A percentile compares a stretch with the other conserved stretches of the same genome.
Conservation (phyloP, 495 filamentous ascomycete species). For the Hypoxylon subgilvum region DNA sequence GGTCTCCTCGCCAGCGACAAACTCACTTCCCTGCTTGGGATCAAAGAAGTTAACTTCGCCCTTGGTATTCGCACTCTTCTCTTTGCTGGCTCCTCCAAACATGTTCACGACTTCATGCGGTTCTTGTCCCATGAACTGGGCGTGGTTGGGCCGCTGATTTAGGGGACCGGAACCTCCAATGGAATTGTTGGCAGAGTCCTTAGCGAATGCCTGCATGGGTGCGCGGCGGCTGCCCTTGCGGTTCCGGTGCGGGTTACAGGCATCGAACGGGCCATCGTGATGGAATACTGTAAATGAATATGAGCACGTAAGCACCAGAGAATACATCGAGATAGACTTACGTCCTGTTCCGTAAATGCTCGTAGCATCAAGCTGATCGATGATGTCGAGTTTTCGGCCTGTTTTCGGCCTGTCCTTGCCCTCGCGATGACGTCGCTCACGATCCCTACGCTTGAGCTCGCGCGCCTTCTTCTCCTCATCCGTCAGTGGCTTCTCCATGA, state of each 20-base stretch:
- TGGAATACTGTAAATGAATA: conserved; percentile 77
- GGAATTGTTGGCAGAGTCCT: conserved; percentile 87
- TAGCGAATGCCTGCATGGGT: conserved; percentile 96
- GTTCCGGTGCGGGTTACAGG: conserved; percentile 95
- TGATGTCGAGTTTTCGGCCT: conserved; percentile 80
- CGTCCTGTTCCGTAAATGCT: conserved; percentile 94
- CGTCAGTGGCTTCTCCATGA: conserved; percentile 72
- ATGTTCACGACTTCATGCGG: conserved; percentile 86
- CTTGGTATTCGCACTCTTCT: conserved; percentile 30
- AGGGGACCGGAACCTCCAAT: conserved; percentile 87
- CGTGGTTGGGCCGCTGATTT: conserved; percentile 80
- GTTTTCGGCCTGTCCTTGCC: conserved; percentile 61
- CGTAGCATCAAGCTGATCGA: conserved; percentile 96
- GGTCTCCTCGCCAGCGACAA: conserved; percentile 82
- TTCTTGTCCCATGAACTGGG: conserved; percentile 77
- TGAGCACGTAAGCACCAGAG: not conserved
- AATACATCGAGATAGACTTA: conserved; percentile 56
- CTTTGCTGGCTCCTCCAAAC: conserved; percentile 55
- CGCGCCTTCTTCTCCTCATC: conserved; percentile 79
- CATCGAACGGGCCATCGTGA: conserved; percentile 98
- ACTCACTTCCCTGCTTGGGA: conserved; percentile 61
- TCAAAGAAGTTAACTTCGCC: conserved; percentile 57
- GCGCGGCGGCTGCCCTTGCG: conserved; percentile 80
- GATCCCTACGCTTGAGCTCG: conserved; percentile 74
- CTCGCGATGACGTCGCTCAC: conserved; percentile 68